A percentile compares a stretch with the other conserved stretches of the same genome.
Conservation (phyloP, 2,329 filamentous ascomycete species). For the Arthrobotrys megalospora region DNA sequence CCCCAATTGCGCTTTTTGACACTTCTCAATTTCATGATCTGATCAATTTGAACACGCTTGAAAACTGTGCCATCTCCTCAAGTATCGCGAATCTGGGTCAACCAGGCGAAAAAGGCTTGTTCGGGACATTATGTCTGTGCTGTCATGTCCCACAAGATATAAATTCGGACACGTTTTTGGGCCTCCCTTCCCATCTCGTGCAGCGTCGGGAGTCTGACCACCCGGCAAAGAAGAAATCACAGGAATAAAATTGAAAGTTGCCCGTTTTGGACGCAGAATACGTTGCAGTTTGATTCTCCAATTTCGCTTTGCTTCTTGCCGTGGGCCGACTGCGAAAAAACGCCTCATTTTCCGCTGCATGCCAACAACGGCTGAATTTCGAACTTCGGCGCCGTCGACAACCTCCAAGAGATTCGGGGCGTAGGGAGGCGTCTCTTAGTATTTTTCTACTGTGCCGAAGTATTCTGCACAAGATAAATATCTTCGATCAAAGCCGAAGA, state of each 20-base stretch:
- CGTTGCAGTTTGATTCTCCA: conserved; percentile 20
- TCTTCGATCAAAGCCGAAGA: conserved; percentile 13
- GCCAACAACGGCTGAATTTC: conserved; percentile 56
- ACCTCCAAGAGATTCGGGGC: conserved; percentile 18
- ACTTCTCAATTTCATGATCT: conserved; percentile 15
- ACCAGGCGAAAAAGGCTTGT: conserved; percentile 34
- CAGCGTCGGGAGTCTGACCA: conserved; percentile 30
- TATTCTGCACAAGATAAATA: conserved; percentile 22
- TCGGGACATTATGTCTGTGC: conserved; percentile 11
- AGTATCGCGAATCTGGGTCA: conserved; percentile 54
- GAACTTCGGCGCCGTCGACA: conserved; percentile 26
- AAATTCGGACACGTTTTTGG: conserved; percentile 39
- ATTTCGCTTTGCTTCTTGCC: conserved; percentile 36
- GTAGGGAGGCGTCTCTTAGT: conserved; percentile 38
- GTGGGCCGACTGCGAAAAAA: conserved; percentile 31
- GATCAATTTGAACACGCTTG: conserved; percentile 9
- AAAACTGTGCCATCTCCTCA: background rate
- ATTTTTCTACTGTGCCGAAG: conserved; percentile 11
- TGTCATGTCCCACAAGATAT: conserved; percentile 30
- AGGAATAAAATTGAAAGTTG: conserved; percentile 36
- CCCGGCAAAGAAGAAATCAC: conserved; percentile 27
- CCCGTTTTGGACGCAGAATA: conserved; percentile 39
- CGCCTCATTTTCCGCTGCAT: conserved; percentile 38
- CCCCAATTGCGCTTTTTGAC: conserved; percentile 16
- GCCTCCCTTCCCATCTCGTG: background rate